Evolutionary conservation across 2,329 filamentous ascomycete species (phyloP), one percentile per base, ranked within the genome.

Genomic region (Aschersonia sp.): DNA sequence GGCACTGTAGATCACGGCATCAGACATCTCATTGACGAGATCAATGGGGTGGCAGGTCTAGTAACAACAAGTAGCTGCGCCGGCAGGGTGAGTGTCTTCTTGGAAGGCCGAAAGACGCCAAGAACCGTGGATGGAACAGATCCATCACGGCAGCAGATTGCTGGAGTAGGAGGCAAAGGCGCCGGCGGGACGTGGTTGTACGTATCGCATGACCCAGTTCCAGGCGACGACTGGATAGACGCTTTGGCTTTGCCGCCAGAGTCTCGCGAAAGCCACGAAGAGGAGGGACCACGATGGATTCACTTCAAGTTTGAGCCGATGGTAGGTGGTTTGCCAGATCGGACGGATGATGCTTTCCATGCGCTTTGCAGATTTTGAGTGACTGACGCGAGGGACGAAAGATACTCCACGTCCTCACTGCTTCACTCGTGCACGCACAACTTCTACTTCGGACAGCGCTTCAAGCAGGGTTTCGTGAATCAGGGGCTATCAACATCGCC

Each of bases 301-400:
- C 87, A 91, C 64, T 85, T 95, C 67, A 92, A 94, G 64, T 96
- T 94, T 59, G 89, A 96, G 62, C 88, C 89, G 4, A 89, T 96
- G 88, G 89, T 94, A 74, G 61, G 80, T 61, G 20, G 20, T 20
- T 20, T 20, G 20, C 20, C 20, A 20, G 20, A 20, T 20, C 20
- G 20, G 2, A 20, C 20, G 20, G 20, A 20, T 20, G 20, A 20
- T 20, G 20, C 20, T 20, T 20, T 20, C 20, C 20, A 20, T 20
- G 20, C 20, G 20, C 20, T 20, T 20, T 20, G 20, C 20, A 20
- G 20, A 38, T 38, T 38, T 12, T 38, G 12, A 38, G 35, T 20
- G 20, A 20, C 35, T 38, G 12, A 38, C 35, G 12, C 7, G 7
- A 9, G 35, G 12, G 35, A 38, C 7, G 7, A 51, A 54, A 94